These are phyloP conservation scores for Vitis amurensis DNA, from an alignment of 164 flowering plant genomes.

Conservation along the genomic window DNA sequence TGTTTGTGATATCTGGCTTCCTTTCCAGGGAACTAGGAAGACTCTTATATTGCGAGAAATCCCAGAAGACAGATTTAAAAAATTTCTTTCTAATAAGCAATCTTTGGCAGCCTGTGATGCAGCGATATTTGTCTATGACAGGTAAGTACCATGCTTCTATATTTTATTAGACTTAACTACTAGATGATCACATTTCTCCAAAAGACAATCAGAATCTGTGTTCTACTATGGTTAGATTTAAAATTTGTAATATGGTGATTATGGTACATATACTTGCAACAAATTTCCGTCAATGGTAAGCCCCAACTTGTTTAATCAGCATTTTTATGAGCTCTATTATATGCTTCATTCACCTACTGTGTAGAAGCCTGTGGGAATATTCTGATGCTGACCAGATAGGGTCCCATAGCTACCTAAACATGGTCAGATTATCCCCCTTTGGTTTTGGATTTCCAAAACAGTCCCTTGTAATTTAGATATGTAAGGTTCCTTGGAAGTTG, in stretches of 20 bases:
- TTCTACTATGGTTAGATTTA: neutral
- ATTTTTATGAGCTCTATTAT: neutral
- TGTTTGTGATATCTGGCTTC: neutral
- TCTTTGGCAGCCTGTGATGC: constrained; percentile 40
- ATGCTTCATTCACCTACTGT: neutral
- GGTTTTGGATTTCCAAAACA: no score
- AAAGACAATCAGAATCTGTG: neutral
- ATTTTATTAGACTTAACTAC: no score
- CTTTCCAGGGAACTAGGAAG: constrained; percentile 36
- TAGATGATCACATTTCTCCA: neutral
- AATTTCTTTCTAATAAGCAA: constrained; percentile 26
- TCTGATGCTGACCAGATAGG: no score
- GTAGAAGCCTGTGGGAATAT: neutral
- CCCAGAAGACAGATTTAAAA: constrained; percentile 34
- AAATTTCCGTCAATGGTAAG: neutral
- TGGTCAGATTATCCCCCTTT: no score
- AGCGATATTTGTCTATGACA: constrained; percentile 40
- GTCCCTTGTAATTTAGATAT: neutral
- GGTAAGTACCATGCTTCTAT: constrained; percentile 14
- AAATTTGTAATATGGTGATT: neutral
- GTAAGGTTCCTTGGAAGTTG: neutral
- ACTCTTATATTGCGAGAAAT: constrained; percentile 39
- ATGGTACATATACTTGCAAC: neutral
- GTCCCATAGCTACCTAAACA: no score
- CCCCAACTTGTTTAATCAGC: neutral